These are phyloP conservation scores for Verticillium klebahnii DNA, from an alignment of 2,329 filamentous ascomycete genomes.

Conservation along the genomic window DNA sequence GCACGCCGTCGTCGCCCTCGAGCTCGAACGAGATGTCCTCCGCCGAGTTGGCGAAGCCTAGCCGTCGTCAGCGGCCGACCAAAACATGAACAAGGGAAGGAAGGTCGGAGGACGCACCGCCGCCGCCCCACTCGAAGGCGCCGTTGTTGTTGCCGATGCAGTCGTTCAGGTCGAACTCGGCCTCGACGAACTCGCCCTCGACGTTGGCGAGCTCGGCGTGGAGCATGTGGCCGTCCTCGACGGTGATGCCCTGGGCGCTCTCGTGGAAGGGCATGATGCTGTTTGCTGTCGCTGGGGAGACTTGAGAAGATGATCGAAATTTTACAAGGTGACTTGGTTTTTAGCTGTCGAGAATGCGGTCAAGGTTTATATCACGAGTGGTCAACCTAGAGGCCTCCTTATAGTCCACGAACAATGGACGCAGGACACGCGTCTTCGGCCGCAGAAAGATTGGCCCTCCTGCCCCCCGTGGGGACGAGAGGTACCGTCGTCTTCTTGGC, in stretches of 20 bases:
- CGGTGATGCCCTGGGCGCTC: slow-evolving; percentile 37
- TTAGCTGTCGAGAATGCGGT: too few species aligned
- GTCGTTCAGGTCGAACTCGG: slow-evolving; percentile 43
- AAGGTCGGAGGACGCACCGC: slow-evolving; percentile 12
- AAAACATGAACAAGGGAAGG: background rate
- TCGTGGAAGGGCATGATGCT: slow-evolving; percentile 45
- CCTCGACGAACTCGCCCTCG: slow-evolving; percentile 37
- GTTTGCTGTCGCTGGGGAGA: slow-evolving; percentile 4
- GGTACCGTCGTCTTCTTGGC: background rate
- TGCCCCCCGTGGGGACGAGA: background rate
- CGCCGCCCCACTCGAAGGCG: slow-evolving; percentile 39
- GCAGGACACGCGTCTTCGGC: background rate
- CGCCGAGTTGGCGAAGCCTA: slow-evolving; percentile 41
- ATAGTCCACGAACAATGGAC: too few species aligned
- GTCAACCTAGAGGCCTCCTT: too few species aligned
- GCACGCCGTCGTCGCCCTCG: slow-evolving; percentile 44
- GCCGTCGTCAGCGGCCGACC: background rate
- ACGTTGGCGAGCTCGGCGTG: slow-evolving; percentile 31
- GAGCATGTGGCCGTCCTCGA: slow-evolving; percentile 48
- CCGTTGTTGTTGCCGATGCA: slow-evolving; percentile 48
- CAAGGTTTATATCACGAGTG: too few species aligned
- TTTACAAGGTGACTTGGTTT: background rate
- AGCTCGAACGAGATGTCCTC: slow-evolving; percentile 40
- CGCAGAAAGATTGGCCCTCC: background rate
- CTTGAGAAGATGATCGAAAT: background rate